phyloP scores from a whole-genome alignment of 2,329 filamentous ascomycete species.

The Fusarium goolgardi region DNA sequence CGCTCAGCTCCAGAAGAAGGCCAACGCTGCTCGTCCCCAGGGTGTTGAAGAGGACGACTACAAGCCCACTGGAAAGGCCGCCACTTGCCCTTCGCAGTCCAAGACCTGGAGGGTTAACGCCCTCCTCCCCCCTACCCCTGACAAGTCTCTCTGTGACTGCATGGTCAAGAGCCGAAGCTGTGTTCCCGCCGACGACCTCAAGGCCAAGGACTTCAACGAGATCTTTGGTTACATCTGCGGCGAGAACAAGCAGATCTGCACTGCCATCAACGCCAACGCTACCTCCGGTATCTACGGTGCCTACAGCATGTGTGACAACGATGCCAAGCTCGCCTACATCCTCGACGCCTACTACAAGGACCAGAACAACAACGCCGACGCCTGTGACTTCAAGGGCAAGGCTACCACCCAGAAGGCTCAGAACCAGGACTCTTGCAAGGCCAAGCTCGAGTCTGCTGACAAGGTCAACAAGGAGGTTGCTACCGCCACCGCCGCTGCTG shows the following conservation, averaged over 20 bases:
- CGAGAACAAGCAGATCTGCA: constrained; percentile 65
- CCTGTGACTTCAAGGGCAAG: constrained; percentile 78
- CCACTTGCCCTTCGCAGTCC: constrained; percentile 75
- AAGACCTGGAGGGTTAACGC: constrained; percentile 72
- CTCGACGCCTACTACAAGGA: constrained; percentile 78
- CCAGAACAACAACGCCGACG: constrained; percentile 63
- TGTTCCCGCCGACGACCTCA: constrained; percentile 69
- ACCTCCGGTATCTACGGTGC: constrained; percentile 77
- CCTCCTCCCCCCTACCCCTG: constrained; percentile 83
- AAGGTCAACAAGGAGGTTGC: constrained; percentile 61
- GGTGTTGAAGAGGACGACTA: constrained; percentile 75
- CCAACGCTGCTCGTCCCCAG: constrained; percentile 74
- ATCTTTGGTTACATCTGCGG: constrained; percentile 83
- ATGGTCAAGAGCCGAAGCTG: constrained; percentile 83
- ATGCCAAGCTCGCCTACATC: constrained; percentile 78
- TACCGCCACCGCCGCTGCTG: constrained; percentile 57
- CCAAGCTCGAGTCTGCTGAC: constrained; percentile 72
- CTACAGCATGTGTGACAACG: constrained; percentile 79
- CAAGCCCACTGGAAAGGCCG: constrained; percentile 76
- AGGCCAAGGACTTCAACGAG: constrained; percentile 68
- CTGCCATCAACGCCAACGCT: constrained; percentile 75
- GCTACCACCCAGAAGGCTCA: constrained; percentile 66
- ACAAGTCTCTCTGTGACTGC: constrained; percentile 83
- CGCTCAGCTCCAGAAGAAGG: constrained; percentile 74
- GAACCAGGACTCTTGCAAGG: constrained; percentile 65